phyloP scores from a whole-genome alignment of 129 eudicot genomes.

The Daucus carota region DH1_v3.0 NC_030388.2:29711001-29711500 shows the following conservation, averaged over 20 bases:
- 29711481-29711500: conserved; percentile 2
- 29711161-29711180: background rate
- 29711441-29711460: conserved; percentile 9
- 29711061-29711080: conserved; percentile 12
- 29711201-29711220: background rate
- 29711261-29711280: conserved; percentile 5
- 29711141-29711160: background rate
- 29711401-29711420: conserved; percentile 9
- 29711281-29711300: background rate
- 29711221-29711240: conserved; percentile 1
- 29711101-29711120: conserved; percentile 13
- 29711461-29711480: conserved; percentile 7
- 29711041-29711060: conserved; percentile 6
- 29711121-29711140: conserved; percentile 12
- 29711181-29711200: background rate
- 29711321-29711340: background rate
- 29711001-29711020: conserved; percentile 13
- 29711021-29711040: conserved; percentile 4
- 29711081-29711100: conserved; percentile 7
- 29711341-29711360: background rate
- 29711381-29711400: background rate
- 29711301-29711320: background rate
- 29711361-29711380: background rate
- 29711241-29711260: conserved; percentile 8
- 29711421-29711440: conserved; percentile 5